Evolutionary conservation across 768 basidiomycete genomes (phyloP).

Genomic region (Collybia sp.): DNA sequence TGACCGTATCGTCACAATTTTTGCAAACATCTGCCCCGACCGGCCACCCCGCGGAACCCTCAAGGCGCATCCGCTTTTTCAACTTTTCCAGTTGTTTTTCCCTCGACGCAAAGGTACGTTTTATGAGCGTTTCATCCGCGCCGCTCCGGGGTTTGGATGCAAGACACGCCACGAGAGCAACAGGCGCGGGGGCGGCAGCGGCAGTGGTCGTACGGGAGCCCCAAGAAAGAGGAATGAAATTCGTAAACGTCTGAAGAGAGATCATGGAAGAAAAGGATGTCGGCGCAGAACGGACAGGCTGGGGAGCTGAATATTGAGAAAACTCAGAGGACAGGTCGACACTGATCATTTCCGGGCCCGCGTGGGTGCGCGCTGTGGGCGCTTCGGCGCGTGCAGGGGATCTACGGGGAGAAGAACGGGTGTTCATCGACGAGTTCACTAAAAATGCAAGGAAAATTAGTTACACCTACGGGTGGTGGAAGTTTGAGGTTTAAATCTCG

Average conservation of each 20-base stretch:
- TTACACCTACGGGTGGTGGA: constrained; percentile 53
- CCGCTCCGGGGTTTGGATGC: too few species aligned
- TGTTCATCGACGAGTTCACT: constrained; percentile 31
- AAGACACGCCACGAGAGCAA: constrained; percentile 8
- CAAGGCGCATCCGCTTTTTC: constrained; percentile 44
- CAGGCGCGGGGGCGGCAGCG: constrained; percentile 2
- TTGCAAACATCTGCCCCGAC: constrained; percentile 27
- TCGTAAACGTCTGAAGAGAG: constrained; percentile 57
- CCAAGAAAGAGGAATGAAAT: constrained; percentile 54
- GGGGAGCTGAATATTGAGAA: constrained; percentile 10
- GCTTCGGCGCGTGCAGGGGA: constrained; percentile 25
- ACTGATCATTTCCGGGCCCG: constrained; percentile 34
- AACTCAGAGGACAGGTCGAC: constrained; percentile 23
- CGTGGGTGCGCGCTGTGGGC: constrained; percentile 19
- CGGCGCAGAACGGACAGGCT: constrained; percentile 19
- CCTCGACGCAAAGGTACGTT: constrained; percentile 50
- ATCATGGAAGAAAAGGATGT: constrained; percentile 44
- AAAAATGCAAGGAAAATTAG: constrained; percentile 37
- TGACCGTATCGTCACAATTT: constrained; percentile 32
- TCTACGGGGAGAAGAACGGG: constrained; percentile 31
- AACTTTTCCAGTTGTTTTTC: constrained; percentile 66
- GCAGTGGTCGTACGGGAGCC: constrained; percentile 32
- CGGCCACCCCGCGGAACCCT: constrained; percentile 23
- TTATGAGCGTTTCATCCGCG: constrained; percentile 2
- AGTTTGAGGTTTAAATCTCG: constrained; percentile 51